Evolutionary conservation across 495 filamentous ascomycete species (phyloP), one percentile per base, ranked within the genome.

Genomic region (Neurospora sp.): DNA sequence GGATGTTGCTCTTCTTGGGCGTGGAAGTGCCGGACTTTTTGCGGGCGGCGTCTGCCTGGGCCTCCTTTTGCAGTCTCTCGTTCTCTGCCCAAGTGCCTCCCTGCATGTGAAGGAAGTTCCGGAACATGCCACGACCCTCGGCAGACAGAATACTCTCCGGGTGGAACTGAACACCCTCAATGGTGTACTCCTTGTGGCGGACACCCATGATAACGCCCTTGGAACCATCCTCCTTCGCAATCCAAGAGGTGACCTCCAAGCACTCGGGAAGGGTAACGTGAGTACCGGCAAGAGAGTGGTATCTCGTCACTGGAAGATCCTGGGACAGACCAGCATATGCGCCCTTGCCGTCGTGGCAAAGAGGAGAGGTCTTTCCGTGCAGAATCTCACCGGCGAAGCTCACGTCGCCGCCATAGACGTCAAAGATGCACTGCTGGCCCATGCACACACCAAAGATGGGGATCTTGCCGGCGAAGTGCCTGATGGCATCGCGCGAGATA

Each of bases 391-490:
- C 96, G 10, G 96, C 97, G 62, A 92, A 94, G 80, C 92, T 91
- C 41, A 99, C 96, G 42, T 91, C 89, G 72, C 96, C 96, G 70
- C 96, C 96, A 79, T 96, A 97, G 11, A 92, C 89, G 70, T 93
- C 91, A 76, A 94, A 94, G 39, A 99, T 97, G 81, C 94, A 98
- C 86, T 99, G 96, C 89, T 97, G 91, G 76, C 96, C 96, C 94
- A 99, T 98, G 80, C 96, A 99, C 20, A 99, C 96, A 27, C 96
- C 96, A 41, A 99, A 89, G n/a, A 99, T 87, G 0, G 96, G 96
- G 48, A 99, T 92, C 82, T 97, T 98, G 39, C 96, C 96, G n/a
- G 91, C 89, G 81, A 98, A 99, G 80, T 98, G 84, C 76, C 89
- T 83, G 79, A 99, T 97, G 44, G 93, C 96, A 78, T 93, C 92